A percentile compares a stretch with the other conserved stretches of the same genome.
phyloP scores from a whole-genome alignment of 106 monocot species.

The Narthecium ossifragum region DNA sequence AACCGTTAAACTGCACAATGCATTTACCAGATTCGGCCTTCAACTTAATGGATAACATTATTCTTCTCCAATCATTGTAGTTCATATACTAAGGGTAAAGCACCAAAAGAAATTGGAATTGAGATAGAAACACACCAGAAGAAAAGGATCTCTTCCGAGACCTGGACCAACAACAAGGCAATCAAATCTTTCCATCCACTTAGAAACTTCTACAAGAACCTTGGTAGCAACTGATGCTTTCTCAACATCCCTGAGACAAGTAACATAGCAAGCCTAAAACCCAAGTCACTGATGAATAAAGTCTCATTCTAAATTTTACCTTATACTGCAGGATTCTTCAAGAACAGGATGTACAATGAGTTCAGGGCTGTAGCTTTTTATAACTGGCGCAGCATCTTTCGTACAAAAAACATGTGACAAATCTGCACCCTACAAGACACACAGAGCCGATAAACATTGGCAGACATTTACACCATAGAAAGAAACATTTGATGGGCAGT shows the following conservation, averaged over 20 bases:
- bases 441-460: no score
- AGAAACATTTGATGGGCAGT: no score
- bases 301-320: conserved; percentile 33
- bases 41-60: not conserved
- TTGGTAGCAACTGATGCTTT: conserved; percentile 42
- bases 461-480: no score
- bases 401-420: conserved; percentile 97
- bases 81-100: not conserved
- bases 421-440: conserved; percentile 73
- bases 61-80: no score
- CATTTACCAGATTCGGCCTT: no score
- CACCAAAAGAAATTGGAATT: not conserved
- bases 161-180: conserved; percentile 89
- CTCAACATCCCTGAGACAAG: conserved; percentile 63
- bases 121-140: conserved; percentile 42
- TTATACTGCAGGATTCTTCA: conserved; percentile 91
- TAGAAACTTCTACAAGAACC: conserved; percentile 67
- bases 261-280: no score
- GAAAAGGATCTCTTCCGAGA: conserved; percentile 90
- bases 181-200: conserved; percentile 96
- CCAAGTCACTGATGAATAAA: not conserved
- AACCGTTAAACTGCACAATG: no score
- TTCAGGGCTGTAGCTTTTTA: conserved; percentile 97
- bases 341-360: conserved; percentile 91
- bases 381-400: conserved; percentile 93